These are phyloP conservation scores for Sicyos edulis DNA, from an alignment of 306 rosid genomes.

Conservation along the genomic window DNA sequence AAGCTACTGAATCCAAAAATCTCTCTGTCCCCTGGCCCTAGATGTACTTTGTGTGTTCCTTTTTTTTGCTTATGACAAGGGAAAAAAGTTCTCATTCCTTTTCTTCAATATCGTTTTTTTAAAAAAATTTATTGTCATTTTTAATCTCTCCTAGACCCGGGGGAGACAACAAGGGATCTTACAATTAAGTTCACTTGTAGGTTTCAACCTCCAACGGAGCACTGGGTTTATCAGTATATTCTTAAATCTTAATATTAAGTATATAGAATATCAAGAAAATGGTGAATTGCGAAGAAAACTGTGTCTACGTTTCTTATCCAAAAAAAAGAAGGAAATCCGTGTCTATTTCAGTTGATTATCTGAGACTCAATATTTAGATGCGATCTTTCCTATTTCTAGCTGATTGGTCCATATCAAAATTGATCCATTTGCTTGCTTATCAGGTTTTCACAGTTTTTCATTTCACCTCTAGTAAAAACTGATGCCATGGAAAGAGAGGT, in stretches of 20 bases:
- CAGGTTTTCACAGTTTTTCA: constrained; percentile 95
- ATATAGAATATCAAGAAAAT: neutral
- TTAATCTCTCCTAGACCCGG: too few relatives aligned
- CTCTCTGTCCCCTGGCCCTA: neutral
- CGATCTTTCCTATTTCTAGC: constrained; percentile 2
- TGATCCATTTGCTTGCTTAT: constrained; percentile 17
- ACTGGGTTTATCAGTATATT: neutral
- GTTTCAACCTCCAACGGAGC: too few relatives aligned
- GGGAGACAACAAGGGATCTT: too few relatives aligned
- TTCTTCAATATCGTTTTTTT: too few relatives aligned
- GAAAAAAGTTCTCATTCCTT: neutral
- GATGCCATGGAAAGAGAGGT: constrained; percentile 98
- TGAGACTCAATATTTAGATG: neutral
- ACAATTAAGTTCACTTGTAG: too few relatives aligned
- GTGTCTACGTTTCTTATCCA: too few relatives aligned
- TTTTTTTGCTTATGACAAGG: neutral
- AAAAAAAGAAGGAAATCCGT: neutral
- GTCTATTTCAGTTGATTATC: neutral
- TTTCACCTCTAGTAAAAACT: constrained; percentile 81
- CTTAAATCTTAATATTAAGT: neutral
- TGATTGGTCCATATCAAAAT: constrained; percentile 11
- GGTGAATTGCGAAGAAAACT: neutral
- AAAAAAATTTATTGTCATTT: neutral
- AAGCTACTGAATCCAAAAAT: neutral
- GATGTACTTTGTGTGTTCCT: neutral